Evolutionary conservation across 192 early-diverging fungal genomes (phyloP).

Genomic region (Umbelopsis ramanniana): DNA sequence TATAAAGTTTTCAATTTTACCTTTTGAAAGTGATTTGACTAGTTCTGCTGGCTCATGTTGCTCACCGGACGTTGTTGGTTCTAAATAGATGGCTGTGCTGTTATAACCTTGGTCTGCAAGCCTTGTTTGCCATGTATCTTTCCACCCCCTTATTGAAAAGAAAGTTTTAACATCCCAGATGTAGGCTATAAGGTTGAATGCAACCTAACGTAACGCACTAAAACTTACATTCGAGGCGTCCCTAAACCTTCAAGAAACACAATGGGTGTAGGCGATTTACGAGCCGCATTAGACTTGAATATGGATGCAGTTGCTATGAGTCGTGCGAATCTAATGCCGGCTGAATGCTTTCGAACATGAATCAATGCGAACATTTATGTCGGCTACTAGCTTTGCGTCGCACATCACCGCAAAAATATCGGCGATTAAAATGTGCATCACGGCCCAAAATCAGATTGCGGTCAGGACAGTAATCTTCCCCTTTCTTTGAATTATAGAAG

Average conservation of each 20-base stretch:
- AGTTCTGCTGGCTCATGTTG: background rate
- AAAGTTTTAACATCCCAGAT: background rate
- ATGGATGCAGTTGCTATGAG: background rate
- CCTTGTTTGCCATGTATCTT: conserved; percentile 42
- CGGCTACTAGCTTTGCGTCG: background rate
- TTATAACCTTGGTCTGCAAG: conserved; percentile 45
- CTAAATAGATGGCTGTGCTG: conserved; percentile 40
- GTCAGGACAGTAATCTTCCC: too few relatives aligned
- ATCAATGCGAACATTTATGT: background rate
- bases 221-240: background rate
- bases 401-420: too few relatives aligned
- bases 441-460: too few relatives aligned
- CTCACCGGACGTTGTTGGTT: conserved; percentile 17
- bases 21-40: conserved; percentile 4
- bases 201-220: background rate
- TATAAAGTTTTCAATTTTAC: background rate
- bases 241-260: conserved; percentile 17
- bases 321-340: background rate
- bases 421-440: too few relatives aligned
- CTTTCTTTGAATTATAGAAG: too few relatives aligned
- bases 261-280: background rate
- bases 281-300: background rate
- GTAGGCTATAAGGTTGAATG: too few relatives aligned
- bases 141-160: background rate
- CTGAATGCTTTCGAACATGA: background rate